These are phyloP conservation scores for Kernera saxatilis DNA, from an alignment of 345 rosid species.

Conservation along the genomic window DNA sequence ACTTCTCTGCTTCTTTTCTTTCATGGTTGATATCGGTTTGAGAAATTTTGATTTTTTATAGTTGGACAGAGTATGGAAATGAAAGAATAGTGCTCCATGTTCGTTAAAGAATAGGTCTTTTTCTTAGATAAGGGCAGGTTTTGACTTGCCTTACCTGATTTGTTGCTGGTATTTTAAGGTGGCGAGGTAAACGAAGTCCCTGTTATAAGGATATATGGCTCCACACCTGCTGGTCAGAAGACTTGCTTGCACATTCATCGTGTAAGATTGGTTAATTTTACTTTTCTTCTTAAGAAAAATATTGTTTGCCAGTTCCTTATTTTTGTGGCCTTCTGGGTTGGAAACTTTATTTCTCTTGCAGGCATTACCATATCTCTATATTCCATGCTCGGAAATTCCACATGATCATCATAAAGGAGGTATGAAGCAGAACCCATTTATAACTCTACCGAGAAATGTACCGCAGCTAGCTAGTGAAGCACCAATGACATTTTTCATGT, in stretches of 20 bases:
- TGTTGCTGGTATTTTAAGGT: constrained; percentile 38
- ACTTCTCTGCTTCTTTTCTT: neutral
- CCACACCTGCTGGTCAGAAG: constrained; percentile 93
- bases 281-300: neutral
- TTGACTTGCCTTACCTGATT: neutral
- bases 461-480: neutral
- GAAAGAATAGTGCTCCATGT: neutral
- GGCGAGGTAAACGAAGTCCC: constrained; percentile 84
- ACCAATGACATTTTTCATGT: neutral
- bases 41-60: neutral
- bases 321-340: neutral
- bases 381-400: constrained; percentile 63
- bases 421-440: constrained; percentile 16
- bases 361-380: constrained; percentile 89
- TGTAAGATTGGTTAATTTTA: constrained; percentile 33
- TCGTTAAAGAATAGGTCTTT: neutral
- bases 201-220: constrained; percentile 76
- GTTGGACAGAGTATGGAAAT: neutral
- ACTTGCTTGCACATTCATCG: constrained; percentile 89
- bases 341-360: constrained; percentile 28
- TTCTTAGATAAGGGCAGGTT: neutral
- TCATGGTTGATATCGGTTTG: neutral
- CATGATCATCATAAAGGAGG: constrained; percentile 42
- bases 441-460: neutral
- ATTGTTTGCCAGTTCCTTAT: neutral